Conservation (phyloP, 2,329 filamentous ascomycete genomes). For the Sporothrix globosa region DNA sequence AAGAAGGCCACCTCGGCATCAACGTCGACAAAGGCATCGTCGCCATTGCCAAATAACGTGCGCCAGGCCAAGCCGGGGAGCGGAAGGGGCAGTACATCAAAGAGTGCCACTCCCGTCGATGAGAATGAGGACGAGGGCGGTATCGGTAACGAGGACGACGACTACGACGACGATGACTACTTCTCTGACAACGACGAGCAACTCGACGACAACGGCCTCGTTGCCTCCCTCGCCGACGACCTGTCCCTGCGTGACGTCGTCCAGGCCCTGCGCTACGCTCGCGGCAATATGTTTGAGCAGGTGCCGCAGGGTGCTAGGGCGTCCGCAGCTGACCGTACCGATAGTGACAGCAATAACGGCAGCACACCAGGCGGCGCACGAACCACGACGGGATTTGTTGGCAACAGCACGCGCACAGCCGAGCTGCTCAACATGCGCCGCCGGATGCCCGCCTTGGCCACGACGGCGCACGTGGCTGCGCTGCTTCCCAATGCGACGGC, state of each 20-base stretch:
- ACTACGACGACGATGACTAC: conserved; percentile 44
- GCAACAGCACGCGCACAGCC: conserved; percentile 52
- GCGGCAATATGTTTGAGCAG: conserved; percentile 64
- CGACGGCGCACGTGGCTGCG: conserved; percentile 67
- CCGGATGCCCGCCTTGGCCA: conserved; percentile 65
- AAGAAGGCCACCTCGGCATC: not conserved
- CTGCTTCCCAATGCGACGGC: conserved; percentile 64
- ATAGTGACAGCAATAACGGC: not conserved
- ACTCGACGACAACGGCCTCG: conserved; percentile 64
- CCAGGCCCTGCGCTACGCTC: conserved; percentile 67
- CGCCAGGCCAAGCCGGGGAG: conserved; percentile 30
- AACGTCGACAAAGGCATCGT: not conserved
- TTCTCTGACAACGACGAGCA: conserved; percentile 39
- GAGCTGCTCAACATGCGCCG: conserved; percentile 65
- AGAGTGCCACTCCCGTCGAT: not conserved
- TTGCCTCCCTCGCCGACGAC: conserved; percentile 58
- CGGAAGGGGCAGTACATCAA: not conserved
- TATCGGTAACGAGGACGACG: conserved; percentile 34
- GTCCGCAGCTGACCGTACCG: not conserved
- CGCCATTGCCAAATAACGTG: not conserved
- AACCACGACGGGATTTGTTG: conserved; percentile 29
- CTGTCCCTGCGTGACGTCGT: conserved; percentile 63
- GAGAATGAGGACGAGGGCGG: conserved; percentile 32
- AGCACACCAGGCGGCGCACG: conserved; percentile 1
- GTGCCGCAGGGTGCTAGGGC: conserved; percentile 50